phyloP scores from a whole-genome alignment of 2,329 filamentous ascomycete genomes.

The Talaromyces sp. region DNA sequence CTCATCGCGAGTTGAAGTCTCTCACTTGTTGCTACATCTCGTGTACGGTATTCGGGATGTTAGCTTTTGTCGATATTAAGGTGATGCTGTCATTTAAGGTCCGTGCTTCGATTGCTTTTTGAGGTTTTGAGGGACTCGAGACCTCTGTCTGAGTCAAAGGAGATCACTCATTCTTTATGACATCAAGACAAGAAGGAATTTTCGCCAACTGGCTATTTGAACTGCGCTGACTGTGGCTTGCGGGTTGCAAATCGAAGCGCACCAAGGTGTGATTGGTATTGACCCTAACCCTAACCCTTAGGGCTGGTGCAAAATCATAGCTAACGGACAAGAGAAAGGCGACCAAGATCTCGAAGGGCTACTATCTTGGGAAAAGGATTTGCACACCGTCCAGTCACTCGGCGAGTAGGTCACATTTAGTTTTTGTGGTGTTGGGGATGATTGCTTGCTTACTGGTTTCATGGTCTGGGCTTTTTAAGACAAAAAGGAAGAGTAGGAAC shows the following conservation, averaged over 20 bases:
- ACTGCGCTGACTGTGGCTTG: neutral
- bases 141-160: too few relatives aligned
- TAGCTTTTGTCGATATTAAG: neutral
- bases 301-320: neutral
- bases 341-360: neutral
- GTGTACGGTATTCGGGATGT: neutral
- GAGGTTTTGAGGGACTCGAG: neutral
- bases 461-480: neutral
- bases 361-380: neutral
- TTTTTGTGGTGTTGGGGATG: neutral
- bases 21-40: too few relatives aligned
- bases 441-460: neutral
- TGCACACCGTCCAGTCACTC: neutral
- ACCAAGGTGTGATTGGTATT: neutral
- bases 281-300: neutral
- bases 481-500: neutral
- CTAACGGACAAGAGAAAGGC: neutral
- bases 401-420: neutral
- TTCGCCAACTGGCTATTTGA: neutral
- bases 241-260: neutral
- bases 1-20: neutral
- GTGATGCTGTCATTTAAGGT: neutral
- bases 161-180: neutral
- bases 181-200: neutral
- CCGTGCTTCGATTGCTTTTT: neutral